These are phyloP conservation scores for Jimgerdemannia lactiflua DNA, from an alignment of 192 early-diverging fungal genomes.

Conservation along the genomic window DNA sequence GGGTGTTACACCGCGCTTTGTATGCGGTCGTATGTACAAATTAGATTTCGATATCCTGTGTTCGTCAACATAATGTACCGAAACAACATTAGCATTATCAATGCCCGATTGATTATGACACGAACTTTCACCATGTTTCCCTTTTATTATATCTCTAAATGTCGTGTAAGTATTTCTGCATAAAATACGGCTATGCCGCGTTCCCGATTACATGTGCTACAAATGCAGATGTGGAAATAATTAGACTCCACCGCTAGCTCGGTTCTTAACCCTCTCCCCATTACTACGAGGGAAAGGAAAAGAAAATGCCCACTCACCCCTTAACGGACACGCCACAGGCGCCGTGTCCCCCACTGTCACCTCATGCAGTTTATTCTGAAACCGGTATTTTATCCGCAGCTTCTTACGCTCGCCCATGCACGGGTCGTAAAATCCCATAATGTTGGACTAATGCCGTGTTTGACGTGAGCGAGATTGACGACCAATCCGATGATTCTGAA, in stretches of 20 bases:
- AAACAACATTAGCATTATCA: no score
- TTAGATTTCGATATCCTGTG: no score
- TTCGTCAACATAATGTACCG: no score
- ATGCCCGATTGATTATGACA: no score
- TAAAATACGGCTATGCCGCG: not conserved
- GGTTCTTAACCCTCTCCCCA: not conserved
- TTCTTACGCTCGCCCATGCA: conserved; percentile 85
- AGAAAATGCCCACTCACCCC: conserved; percentile 40
- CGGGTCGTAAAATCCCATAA: conserved; percentile 96
- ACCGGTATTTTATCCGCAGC: conserved; percentile 82
- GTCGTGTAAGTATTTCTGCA: not conserved
- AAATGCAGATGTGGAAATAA: not conserved
- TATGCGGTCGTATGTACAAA: no score
- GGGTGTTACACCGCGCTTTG: no score
- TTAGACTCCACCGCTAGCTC: not conserved
- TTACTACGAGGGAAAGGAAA: not conserved
- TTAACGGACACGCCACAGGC: conserved; percentile 80
- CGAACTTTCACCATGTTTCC: no score
- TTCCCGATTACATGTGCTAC: conserved; percentile 1
- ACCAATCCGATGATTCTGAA: not conserved
- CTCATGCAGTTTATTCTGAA: conserved; percentile 77
- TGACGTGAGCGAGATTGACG: not conserved
- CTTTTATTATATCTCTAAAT: no score
- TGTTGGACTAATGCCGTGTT: conserved; percentile 50
- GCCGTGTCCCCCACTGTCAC: conserved; percentile 74